These are phyloP conservation scores for Leccinum pachyderme DNA, from an alignment of 1,284 basidiomycete genomes.

Conservation along the genomic window DNA sequence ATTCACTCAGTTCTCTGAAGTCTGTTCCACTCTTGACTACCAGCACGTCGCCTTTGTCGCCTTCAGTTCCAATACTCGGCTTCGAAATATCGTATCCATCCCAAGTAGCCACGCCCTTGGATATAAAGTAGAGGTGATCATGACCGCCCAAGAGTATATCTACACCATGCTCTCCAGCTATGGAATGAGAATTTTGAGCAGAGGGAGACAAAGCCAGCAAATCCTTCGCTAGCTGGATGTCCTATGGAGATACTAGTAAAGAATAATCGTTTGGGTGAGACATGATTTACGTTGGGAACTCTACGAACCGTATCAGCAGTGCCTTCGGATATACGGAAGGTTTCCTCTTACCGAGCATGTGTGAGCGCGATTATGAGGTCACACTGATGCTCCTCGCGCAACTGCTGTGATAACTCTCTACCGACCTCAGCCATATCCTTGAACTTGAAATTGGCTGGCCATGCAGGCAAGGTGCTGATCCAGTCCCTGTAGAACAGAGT, in stretches of 20 bases:
- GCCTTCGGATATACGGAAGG: neutral
- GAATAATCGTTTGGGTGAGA: neutral
- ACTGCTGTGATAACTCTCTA: slow-evolving; percentile 50
- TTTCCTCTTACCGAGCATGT: slow-evolving; percentile 49
- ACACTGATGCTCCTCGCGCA: slow-evolving; percentile 58
- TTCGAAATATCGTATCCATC: slow-evolving; percentile 61
- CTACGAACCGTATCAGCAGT: neutral
- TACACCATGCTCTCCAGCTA: slow-evolving; percentile 67
- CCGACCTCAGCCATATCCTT: slow-evolving; percentile 55
- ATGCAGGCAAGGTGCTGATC: slow-evolving; percentile 70
- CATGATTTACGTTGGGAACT: neutral
- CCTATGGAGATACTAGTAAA: slow-evolving; percentile 41
- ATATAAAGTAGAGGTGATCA: slow-evolving; percentile 85
- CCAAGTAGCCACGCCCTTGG: slow-evolving; percentile 74
- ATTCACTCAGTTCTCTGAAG: slow-evolving; percentile 83
- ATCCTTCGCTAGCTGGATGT: slow-evolving; percentile 61
- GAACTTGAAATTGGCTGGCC: slow-evolving; percentile 64
- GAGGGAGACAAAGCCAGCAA: slow-evolving; percentile 59
- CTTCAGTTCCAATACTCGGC: slow-evolving; percentile 67
- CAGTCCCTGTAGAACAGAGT: slow-evolving; percentile 47
- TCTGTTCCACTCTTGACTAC: slow-evolving; percentile 89
- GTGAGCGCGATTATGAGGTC: slow-evolving; percentile 71
- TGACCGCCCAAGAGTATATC: slow-evolving; percentile 89
- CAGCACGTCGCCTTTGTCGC: slow-evolving; percentile 70
- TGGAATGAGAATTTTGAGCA: slow-evolving; percentile 43